Conservation (phyloP, 495 filamentous ascomycete species). For the Annulohypoxylon stygium region DNA sequence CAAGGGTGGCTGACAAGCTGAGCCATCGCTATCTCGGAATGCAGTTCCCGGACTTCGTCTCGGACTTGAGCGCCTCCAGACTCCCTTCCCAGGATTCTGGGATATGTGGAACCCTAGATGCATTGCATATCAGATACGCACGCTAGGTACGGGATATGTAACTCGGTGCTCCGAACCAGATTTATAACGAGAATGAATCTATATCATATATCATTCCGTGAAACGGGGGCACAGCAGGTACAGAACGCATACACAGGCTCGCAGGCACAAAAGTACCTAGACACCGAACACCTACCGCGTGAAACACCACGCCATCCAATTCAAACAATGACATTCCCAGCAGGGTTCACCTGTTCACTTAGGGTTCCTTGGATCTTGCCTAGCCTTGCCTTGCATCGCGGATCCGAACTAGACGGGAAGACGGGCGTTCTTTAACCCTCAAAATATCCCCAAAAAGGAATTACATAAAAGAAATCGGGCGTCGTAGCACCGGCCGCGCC, state of each 20-base stretch:
- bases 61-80: constrained; percentile 4
- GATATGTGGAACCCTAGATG: constrained; percentile 19
- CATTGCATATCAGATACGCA: background rate
- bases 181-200: constrained; percentile 6
- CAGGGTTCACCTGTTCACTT: background rate
- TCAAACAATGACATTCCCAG: background rate
- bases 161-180: constrained; percentile 17
- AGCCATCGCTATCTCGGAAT: constrained; percentile 28
- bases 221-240: background rate
- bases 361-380: background rate
- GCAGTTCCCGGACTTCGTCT: constrained; percentile 25
- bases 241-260: background rate
- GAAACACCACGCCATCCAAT: constrained; percentile 1
- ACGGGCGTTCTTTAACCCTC: background rate
- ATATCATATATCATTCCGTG: background rate
- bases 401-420: background rate
- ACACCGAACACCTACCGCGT: background rate
- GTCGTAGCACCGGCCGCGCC: background rate
- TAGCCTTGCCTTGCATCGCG: constrained; percentile 9
- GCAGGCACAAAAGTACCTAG: background rate
- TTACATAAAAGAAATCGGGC: background rate
- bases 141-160: constrained; percentile 18
- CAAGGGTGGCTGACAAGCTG: constrained; percentile 12
- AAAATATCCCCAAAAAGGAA: background rate
- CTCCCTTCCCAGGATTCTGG: constrained; percentile 30